Evolutionary conservation across 2,329 filamentous ascomycete species (phyloP), one percentile per base, ranked within the genome.

Genomic region (Colletotrichum costaricense): DNA sequence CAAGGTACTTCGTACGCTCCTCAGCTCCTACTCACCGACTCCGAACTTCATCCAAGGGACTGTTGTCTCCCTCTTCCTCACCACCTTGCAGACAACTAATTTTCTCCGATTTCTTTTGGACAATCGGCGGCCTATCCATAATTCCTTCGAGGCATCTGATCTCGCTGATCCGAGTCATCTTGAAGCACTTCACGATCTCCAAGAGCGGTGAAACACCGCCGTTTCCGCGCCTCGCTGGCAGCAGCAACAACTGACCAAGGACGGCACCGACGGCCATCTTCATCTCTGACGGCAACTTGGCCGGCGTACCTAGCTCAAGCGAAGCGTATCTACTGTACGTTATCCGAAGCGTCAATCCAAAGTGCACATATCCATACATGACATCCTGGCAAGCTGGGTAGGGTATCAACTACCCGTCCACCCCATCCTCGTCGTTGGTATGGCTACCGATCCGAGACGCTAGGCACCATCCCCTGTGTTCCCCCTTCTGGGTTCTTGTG

Each of bases 181-280:
- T 55, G 46, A 14, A 30, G 14, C 42, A 33, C 49, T 22, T 38
- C n/a, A 24, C 30, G 4, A 26, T n/a, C 52, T 28, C 60, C 24
- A 55, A 9, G 22, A 30, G 38, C 67, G 60, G 54, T 64, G 67
- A 67, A 60, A 60, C 56, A 16, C 28, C 9, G 30, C 64, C 42
- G 35, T 26, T 54, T 33, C 14, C n/a, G 26, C 30, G n/a, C 28
- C 2, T 38, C 30, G 22, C 8, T 24, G 42, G 16, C 38, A 30
- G 19, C 54, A 57, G 12, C 54, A 57, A 6, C 38, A 19, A 5
- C 8, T 8, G 42, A 19, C 59, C 12, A 24, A 24, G 22, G 28
- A 26, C 66, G 55, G 24, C 30, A 14, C 19, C 33, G 24, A 22
- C 42, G 8, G n/a, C 19, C 42, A 22, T 49, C 42, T 22, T 19